Evolutionary conservation across 305 asterid genomes (phyloP).

Genomic region (Rubia balearica): DNA sequence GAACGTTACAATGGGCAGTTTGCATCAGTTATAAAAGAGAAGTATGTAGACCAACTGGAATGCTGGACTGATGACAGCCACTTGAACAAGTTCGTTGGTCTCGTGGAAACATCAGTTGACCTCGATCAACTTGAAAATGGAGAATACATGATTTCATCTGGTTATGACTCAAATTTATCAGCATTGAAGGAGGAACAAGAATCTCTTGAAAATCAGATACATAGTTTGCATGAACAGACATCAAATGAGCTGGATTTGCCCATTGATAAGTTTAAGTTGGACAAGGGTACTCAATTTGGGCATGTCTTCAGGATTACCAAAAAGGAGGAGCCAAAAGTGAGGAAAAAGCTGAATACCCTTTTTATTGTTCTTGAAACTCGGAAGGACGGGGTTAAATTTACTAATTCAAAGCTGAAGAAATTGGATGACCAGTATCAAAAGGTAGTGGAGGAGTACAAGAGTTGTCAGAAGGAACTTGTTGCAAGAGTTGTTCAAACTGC

Average conservation of each 20-base stretch:
- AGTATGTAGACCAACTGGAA: slow-evolving; percentile 61
- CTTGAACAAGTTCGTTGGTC: slow-evolving; percentile 83
- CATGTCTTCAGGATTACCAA: slow-evolving; percentile 90
- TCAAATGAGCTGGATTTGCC: slow-evolving; percentile 82
- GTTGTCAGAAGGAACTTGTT: slow-evolving; percentile 89
- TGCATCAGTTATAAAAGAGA: slow-evolving; percentile 61
- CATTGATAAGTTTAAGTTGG: slow-evolving; percentile 79
- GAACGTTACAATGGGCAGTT: slow-evolving; percentile 72
- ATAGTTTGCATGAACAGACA: slow-evolving; percentile 65
- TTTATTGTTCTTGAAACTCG: slow-evolving; percentile 95
- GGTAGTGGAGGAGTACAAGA: slow-evolving; percentile 78
- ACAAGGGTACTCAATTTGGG: slow-evolving; percentile 89
- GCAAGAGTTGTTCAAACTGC: slow-evolving; percentile 85
- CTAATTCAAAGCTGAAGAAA: slow-evolving; percentile 80
- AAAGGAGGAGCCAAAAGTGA: slow-evolving; percentile 96
- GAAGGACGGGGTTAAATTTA: slow-evolving; percentile 94
- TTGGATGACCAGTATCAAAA: slow-evolving; percentile 80
- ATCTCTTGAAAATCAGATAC: slow-evolving; percentile 58
- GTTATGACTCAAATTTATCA: slow-evolving; percentile 62
- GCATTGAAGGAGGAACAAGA: slow-evolving; percentile 71
- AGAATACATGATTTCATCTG: slow-evolving; percentile 90
- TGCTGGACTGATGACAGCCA: slow-evolving; percentile 75
- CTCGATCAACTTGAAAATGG: slow-evolving; percentile 98
- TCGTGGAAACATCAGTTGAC: slow-evolving; percentile 93
- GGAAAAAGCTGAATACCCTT: slow-evolving; percentile 84